Conservation (phyloP, 2,329 filamentous ascomycete species). For the Tolypocladium sp. region DNA sequence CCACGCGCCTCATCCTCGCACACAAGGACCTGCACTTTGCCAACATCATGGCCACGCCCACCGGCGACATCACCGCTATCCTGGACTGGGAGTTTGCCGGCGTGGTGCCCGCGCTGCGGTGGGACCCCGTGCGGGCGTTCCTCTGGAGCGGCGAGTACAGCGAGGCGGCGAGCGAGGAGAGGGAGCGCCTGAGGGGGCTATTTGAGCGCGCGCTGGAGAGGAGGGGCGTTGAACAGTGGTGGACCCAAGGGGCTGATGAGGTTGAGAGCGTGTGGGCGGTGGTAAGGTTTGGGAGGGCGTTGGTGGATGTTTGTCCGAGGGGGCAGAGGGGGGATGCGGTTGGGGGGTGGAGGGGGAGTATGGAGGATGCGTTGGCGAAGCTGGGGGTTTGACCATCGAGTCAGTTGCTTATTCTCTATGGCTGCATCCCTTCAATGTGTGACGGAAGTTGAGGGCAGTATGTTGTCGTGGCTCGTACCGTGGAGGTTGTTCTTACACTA, state of each 20-base stretch:
- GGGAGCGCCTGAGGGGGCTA: constrained; percentile 10
- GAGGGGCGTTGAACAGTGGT: constrained; percentile 8
- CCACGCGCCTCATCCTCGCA: constrained; percentile 13
- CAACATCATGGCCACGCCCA: constrained; percentile 23
- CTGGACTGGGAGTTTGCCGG: constrained; percentile 28
- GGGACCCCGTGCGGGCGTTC: constrained; percentile 25
- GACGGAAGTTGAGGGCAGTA: too few species aligned
- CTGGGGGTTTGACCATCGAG: too few species aligned
- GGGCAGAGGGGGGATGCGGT: constrained; percentile 12
- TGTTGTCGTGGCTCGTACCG: too few species aligned
- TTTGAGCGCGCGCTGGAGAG: constrained; percentile 15
- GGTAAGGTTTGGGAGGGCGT: constrained; percentile 15
- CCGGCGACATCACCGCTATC: constrained; percentile 18
- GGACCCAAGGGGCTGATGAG: constrained; percentile 5
- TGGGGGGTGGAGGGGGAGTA: constrained; percentile 9
- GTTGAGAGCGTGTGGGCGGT: constrained; percentile 17
- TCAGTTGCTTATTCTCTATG: too few species aligned
- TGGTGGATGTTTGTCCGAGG: constrained; percentile 18
- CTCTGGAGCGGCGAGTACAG: constrained; percentile 19
- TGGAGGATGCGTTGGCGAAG: constrained; percentile 4
- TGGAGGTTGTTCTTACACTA: too few species aligned
- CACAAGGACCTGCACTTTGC: constrained; percentile 29
- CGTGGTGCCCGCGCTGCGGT: constrained; percentile 22
- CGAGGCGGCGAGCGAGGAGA: constrained; percentile 11
- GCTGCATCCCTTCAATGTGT: too few species aligned